Evolutionary conservation across 2,329 filamentous ascomycete species (phyloP).

Genomic region (Clonostachys sp.): DNA sequence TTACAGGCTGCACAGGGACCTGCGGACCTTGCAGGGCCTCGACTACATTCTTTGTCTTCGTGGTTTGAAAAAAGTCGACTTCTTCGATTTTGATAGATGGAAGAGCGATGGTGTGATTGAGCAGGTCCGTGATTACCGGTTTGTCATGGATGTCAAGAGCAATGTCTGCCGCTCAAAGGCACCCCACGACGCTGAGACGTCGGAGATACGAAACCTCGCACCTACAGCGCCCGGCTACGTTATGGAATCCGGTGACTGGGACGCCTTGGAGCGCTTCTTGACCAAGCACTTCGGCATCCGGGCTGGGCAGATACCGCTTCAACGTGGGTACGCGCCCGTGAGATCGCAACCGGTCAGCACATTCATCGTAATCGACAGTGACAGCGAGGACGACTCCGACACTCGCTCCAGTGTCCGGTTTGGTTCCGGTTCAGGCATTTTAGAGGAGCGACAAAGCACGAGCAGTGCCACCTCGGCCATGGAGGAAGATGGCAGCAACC

Average conservation of each 20-base stretch:
- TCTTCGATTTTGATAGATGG: conserved; percentile 32
- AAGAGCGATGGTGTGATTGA: neutral
- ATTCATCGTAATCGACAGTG: too few species aligned
- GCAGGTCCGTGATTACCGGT: conserved; percentile 19
- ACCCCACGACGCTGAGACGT: neutral
- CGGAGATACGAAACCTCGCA: conserved; percentile 11
- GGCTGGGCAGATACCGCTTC: neutral
- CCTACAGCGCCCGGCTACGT: conserved; percentile 7
- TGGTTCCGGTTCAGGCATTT: too few species aligned
- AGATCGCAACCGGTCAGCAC: too few species aligned
- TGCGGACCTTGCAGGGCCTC: conserved; percentile 36
- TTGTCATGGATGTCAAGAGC: conserved; percentile 17
- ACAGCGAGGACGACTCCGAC: too few species aligned
- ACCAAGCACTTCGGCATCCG: too few species aligned
- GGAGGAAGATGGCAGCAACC: too few species aligned
- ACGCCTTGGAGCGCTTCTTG: neutral
- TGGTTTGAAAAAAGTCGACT: conserved; percentile 30
- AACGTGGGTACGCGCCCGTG: too few species aligned
- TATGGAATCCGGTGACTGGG: neutral
- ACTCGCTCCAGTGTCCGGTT: too few species aligned
- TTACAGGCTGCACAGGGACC: conserved; percentile 21
- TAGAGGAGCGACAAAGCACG: too few species aligned
- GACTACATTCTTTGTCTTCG: conserved; percentile 38
- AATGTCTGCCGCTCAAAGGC: conserved; percentile 11
- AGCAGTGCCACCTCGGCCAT: too few species aligned